Conservation (phyloP, 2,329 filamentous ascomycete genomes). For the Exophiala bonariae region DNA sequence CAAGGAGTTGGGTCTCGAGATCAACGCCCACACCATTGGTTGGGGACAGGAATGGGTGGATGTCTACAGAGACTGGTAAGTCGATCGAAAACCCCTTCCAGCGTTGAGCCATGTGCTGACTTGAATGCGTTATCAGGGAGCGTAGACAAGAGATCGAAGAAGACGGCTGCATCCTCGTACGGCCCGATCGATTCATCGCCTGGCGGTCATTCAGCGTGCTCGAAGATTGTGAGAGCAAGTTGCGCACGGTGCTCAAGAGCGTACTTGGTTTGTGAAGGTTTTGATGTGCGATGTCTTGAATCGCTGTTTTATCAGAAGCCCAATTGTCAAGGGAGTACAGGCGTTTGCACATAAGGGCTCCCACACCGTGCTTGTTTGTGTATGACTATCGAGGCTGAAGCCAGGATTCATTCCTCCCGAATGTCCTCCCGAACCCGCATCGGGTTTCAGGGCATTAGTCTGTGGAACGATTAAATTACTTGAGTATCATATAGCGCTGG, state of each 20-base stretch:
- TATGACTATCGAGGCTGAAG: too few species aligned
- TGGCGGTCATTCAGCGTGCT: slow-evolving; percentile 44
- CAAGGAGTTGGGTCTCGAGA: slow-evolving; percentile 43
- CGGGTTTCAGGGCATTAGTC: too few species aligned
- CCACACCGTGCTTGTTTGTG: too few species aligned
- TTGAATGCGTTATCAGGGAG: slow-evolving; percentile 29
- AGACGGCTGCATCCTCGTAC: slow-evolving; percentile 57
- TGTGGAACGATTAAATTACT: too few species aligned
- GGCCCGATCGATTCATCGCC: slow-evolving; percentile 61
- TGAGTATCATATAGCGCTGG: too few species aligned
- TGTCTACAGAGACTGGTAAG: slow-evolving; percentile 60
- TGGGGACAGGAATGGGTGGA: slow-evolving; percentile 62
- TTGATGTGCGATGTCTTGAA: too few species aligned
- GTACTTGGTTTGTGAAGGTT: slow-evolving; percentile 14
- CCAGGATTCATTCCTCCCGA: too few species aligned
- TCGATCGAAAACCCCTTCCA: background rate
- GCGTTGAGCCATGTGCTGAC: background rate
- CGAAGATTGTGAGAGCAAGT: slow-evolving; percentile 16
- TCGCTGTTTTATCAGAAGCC: too few species aligned
- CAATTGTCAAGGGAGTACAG: too few species aligned
- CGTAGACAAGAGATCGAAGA: slow-evolving; percentile 55
- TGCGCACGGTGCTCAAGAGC: slow-evolving; percentile 15
- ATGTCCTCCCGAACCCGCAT: too few species aligned
- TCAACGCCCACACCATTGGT: slow-evolving; percentile 56
- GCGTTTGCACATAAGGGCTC: too few species aligned